Percentiles rank a stretch among this genome's conserved stretches.
These are phyloP conservation scores for Acidomyces sp. DNA, from an alignment of 495 filamentous ascomycete genomes.

Conservation along the genomic window DNA sequence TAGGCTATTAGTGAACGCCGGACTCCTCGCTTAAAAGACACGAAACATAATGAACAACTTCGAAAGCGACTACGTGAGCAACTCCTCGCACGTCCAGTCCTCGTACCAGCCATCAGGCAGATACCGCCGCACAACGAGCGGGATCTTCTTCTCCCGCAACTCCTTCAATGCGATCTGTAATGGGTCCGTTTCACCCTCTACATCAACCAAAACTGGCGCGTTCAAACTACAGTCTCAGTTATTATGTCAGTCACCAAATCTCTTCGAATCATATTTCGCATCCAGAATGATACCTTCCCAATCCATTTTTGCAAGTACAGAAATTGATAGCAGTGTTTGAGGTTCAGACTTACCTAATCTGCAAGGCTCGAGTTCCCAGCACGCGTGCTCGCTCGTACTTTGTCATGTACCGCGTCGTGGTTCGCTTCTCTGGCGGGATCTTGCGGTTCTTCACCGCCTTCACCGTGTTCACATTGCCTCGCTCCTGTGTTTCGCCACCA, in stretches of 20 bases:
- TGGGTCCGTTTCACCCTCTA: conserved; percentile 96
- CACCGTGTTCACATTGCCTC: conserved; percentile 29
- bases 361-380: conserved; percentile 79
- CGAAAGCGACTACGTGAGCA: conserved; percentile 38
- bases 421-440: conserved; percentile 74
- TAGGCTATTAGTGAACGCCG: conserved; percentile 2
- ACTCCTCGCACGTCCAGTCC: conserved; percentile 97
- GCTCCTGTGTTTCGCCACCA: conserved; percentile 45
- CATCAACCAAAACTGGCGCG: conserved; percentile 87
- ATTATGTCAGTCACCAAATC: neutral
- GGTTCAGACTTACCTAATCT: conserved; percentile 78
- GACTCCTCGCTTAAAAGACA: conserved; percentile 12
- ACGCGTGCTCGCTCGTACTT: conserved; percentile 95
- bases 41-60: neutral
- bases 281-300: too few species aligned
- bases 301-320: too few species aligned
- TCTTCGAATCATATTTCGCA: too few species aligned
- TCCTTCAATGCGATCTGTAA: conserved; percentile 96
- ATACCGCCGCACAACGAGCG: conserved; percentile 84
- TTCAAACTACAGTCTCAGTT: conserved; percentile 58
- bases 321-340: too few species aligned
- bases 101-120: conserved; percentile 98
- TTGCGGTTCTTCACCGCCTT: conserved; percentile 70
- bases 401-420: conserved; percentile 96
- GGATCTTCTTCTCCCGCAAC: conserved; percentile 95